These are phyloP conservation scores for Podila verticillata DNA, from an alignment of 192 early-diverging fungal species.

Conservation along the genomic window DNA sequence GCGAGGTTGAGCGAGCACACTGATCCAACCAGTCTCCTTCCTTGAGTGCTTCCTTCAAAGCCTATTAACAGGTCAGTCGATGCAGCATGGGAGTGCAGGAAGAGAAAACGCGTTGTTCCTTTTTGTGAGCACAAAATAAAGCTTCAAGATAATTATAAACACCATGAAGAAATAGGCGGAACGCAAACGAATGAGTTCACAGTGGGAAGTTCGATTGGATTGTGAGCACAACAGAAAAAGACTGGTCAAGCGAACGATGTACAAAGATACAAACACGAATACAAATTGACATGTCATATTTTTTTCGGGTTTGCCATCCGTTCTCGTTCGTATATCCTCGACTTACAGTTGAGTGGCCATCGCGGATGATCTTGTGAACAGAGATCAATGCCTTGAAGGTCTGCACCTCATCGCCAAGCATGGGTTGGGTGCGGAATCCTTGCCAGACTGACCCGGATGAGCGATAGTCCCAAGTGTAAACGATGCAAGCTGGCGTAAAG, in stretches of 20 bases:
- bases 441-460: conserved; percentile 87
- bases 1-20: conserved; percentile 61
- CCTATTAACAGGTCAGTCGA: too few species aligned
- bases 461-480: conserved; percentile 96
- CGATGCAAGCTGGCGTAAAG: conserved; percentile 80
- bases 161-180: too few species aligned
- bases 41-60: conserved; percentile 83
- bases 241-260: not conserved
- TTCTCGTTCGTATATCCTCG: not conserved
- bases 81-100: not conserved
- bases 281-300: too few species aligned
- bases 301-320: too few species aligned
- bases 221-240: too few species aligned
- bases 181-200: too few species aligned
- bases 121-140: not conserved
- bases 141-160: too few species aligned
- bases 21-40: conserved; percentile 89
- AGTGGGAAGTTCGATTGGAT: too few species aligned
- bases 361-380: conserved; percentile 94
- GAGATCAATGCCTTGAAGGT: conserved; percentile 95
- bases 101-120: conserved; percentile 9
- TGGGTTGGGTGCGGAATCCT: conserved; percentile 86
- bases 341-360: conserved; percentile 86
- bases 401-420: conserved; percentile 93
- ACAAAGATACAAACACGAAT: not conserved